Base-by-base conservation (phyloP, 371 early-diverging fungal genomes). In the Phascolomyces articulosus region DNA sequence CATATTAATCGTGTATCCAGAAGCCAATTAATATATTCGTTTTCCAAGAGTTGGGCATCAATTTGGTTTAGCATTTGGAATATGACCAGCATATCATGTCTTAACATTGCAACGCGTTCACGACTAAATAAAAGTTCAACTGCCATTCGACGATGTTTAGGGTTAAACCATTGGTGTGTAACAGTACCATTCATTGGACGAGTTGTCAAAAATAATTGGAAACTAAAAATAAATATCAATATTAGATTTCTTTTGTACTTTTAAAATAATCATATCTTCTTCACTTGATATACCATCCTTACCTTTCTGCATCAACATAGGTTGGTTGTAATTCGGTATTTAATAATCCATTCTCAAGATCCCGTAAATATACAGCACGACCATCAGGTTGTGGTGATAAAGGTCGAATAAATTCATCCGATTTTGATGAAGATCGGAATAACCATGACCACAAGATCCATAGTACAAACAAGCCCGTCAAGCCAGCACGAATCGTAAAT, bases 11-110 rank as follows among this genome's bases (percentile, higher is more conserved):
- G 67, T 1, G 78, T 77, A 60, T 87, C 87, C 78, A 87, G 72
- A 54, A 87, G 60, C 87, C 87, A 87, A 51, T 87, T 87, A 41
- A 80, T 66, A 58, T 85, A 87, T 63, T 85, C 87, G 9, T 82
- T 78, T 51, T 85, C 84, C 55, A 85, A 55, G 29, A 87, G 61
- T 26, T 80, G 80, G 20, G 74, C 73, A 65, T 87, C 87, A 9
- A 85, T 70, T 56, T 85, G 79, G 55, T 85, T 87, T 28, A 87
- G 73, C 4, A 80, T 66, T 40, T 82, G 81, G 67, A 87, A 87
- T 23, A 84, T 77, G 28, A 83, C 77, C 64, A 87, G 60, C 21
- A 80, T 71, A 67, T 87, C 85, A 58, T 87, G 82, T 31, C 87
- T 75, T 58, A 87, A 65, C 66, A 85, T 82, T 2, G 84, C 87